phyloP scores from a whole-genome alignment of 805 yeast species.

The Blastobotrys mokoenaii region DNA sequence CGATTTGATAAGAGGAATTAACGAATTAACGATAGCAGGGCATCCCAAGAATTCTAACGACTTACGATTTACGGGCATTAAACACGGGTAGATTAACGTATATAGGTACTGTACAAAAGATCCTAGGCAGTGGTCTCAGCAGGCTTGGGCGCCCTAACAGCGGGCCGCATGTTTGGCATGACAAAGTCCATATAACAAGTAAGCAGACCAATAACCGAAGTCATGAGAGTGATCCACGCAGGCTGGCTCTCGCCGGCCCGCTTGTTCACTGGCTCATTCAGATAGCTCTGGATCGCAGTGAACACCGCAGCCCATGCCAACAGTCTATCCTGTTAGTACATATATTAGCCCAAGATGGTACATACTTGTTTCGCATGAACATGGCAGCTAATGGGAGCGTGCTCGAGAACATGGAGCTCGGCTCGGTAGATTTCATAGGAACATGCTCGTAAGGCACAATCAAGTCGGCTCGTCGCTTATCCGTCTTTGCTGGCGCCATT shows the following conservation, averaged over 20 bases:
- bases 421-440: slow-evolving; percentile 10
- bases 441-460: slow-evolving; percentile 11
- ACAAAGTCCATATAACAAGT: slow-evolving; percentile 30
- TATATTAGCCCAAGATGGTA: neutral
- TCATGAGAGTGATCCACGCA: slow-evolving; percentile 23
- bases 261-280: slow-evolving; percentile 24
- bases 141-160: neutral
- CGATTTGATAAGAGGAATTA: too few species aligned
- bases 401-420: slow-evolving; percentile 20
- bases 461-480: slow-evolving; percentile 11
- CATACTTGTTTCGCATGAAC: slow-evolving; percentile 29
- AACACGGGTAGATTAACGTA: too few species aligned
- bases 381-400: slow-evolving; percentile 32
- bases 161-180: slow-evolving; percentile 15
- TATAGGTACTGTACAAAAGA: too few species aligned
- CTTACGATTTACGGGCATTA: neutral
- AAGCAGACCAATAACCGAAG: slow-evolving; percentile 26
- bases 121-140: neutral
- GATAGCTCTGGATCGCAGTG: slow-evolving; percentile 26
- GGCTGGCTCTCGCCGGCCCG: slow-evolving; percentile 15
- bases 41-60: neutral
- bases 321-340: slow-evolving; percentile 10
- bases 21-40: too few species aligned
- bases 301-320: slow-evolving; percentile 32
- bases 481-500: slow-evolving; percentile 15